These are phyloP conservation scores for Plasmopara halstedii DNA, from an alignment of 352 stramenopile species.

Conservation along the genomic window DNA sequence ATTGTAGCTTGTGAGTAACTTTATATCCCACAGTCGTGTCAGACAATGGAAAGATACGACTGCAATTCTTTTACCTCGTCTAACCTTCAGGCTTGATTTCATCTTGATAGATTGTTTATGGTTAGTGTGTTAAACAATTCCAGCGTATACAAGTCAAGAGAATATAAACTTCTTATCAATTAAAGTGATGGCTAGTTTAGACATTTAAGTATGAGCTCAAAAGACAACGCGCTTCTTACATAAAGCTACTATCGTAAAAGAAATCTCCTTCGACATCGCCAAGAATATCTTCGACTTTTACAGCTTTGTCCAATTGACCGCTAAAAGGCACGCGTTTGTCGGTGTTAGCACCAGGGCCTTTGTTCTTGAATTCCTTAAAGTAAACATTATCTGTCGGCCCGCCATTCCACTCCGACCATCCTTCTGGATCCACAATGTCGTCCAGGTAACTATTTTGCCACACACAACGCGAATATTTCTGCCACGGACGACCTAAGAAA, in stretches of 20 bases:
- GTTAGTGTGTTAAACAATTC: too few relatives aligned
- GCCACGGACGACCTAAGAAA: slow-evolving; percentile 9
- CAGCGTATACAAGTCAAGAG: too few relatives aligned
- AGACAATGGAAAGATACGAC: too few relatives aligned
- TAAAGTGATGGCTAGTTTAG: too few relatives aligned
- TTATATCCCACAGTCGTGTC: too few relatives aligned
- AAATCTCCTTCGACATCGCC: background rate
- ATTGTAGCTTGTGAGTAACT: too few relatives aligned
- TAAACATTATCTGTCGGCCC: slow-evolving; percentile 3
- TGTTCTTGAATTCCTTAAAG: slow-evolving; percentile 14
- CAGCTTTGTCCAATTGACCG: slow-evolving; percentile 1
- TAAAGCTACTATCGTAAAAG: background rate
- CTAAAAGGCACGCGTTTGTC: slow-evolving; percentile 6
- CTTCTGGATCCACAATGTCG: slow-evolving; percentile 2
- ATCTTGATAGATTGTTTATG: too few relatives aligned
- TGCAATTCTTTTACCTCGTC: too few relatives aligned
- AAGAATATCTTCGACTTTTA: slow-evolving; percentile 1
- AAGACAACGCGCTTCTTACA: background rate
- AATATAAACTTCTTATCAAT: too few relatives aligned
- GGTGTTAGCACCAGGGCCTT: background rate
- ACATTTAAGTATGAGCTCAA: background rate
- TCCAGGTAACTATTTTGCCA: slow-evolving; percentile 7
- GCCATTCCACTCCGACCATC: slow-evolving; percentile 3
- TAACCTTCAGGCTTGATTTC: too few relatives aligned
- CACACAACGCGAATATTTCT: slow-evolving; percentile 1